Base-by-base conservation (phyloP, 805 yeast genomes). In the Lachancea sp. region DNA sequence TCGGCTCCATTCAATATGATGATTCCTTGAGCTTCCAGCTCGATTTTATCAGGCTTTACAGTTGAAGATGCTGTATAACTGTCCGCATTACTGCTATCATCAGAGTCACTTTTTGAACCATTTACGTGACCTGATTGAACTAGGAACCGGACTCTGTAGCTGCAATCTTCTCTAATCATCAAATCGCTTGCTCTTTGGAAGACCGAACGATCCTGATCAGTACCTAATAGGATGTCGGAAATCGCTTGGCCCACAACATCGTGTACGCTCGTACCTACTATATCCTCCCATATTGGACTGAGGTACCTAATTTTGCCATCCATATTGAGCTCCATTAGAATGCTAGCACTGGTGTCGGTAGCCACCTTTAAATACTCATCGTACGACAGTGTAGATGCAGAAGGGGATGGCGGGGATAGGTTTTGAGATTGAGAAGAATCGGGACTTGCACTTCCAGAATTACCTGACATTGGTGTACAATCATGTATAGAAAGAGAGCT, bases 21-120 rank as follows among this genome's bases (percentile, higher is more conserved):
- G 8, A 92, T 81, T 2, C 98, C 98, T 55, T 90, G 97, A 0
- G 96, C 97, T 60, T 90, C 97, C 29, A 89, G 65, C 49, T 85
- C 90, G 7, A 80, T 74, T 12, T 74, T 64, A 5, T 21, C 23
- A 2, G 24, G 24, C 6, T 35, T 16, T n/a, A 15, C 15, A 6
- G 22, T 12, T 11, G 30, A 9, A 9, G 36, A 16, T 3, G 15
- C 39, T 2, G 13, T 15, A 4, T 11, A 39, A 8, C 38, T 39
- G 26, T 46, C 36, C 12, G 42, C 37, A 20, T 45, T 49, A 29
- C 46, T 47, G 9, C 35, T 42, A 9, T 18, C 44, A 8, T 42
- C 26, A 8, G 45, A 48, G 5, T 17, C 16, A 30, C 29, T 39
- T 38, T 21, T 36, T 43, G 40, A n/a, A n/a, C 37, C 37, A 11